Base-by-base conservation (phyloP, 805 yeast genomes). In the Yamadazyma philogaea region DNA sequence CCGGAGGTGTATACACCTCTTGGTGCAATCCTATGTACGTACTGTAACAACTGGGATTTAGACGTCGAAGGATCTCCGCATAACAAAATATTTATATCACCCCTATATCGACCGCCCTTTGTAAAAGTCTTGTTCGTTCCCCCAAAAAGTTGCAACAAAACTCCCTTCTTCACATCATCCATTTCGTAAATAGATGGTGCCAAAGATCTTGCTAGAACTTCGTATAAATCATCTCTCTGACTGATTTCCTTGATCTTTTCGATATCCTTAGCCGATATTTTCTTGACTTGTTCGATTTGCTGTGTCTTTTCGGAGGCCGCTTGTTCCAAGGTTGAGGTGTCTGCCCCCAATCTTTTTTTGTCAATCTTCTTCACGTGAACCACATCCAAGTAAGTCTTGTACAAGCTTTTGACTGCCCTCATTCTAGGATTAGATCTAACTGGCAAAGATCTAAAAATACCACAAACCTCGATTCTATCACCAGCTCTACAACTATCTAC, bases 51-150 rank as follows among this genome's bases (percentile, higher is more conserved):
- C 64, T 93, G 99, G 2, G 99, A 93, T 61, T 93, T 93, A 10
- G 97, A 82, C 1, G 99, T 93, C 7, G 98, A 91, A 1, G 99
- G 99, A 61, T 93, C 99, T 53, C 99, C 99, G 69, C 98, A 91
- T 33, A 93, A 71, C 43, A 93, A 67, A 37, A 93, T 75, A 57
- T 93, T 93, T 47, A 93, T 82, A 59, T 93, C 99, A 37, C 99
- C 99, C 71, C 99, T 79, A 61, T 90, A 91, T 49, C 88, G 75
- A 2, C 98, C 98, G 54, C 97, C 96, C 61, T 89, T 90, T 30
- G 73, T 69, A 63, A 91, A 88, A 1, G 79, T 78, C 63, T 93
- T 93, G 56, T 91, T 88, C 12, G 97, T 79, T 44, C 99, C 99
- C 15, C 99, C 98, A 63, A 93, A 93, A 42, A 93, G 69, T 64